phyloP scores from a whole-genome alignment of 2,329 filamentous ascomycete species.

The Clathrospora elynae region DNA sequence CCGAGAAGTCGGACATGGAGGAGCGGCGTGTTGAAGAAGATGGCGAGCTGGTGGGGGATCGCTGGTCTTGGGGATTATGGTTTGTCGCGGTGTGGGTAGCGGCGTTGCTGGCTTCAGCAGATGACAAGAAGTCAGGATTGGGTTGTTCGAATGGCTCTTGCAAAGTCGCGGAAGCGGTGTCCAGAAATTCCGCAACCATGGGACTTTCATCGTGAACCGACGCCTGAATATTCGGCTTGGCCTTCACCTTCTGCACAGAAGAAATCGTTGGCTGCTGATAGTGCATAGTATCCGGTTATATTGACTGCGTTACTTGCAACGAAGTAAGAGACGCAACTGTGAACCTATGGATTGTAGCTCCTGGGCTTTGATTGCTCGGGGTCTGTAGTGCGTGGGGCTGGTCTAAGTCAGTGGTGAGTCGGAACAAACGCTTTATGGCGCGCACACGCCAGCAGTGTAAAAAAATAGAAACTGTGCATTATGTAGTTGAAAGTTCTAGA shows the following conservation, averaged over 20 bases:
- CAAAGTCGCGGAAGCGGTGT: not conserved
- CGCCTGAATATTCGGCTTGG: not conserved
- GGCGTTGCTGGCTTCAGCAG: not conserved
- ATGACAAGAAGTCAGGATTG: not conserved
- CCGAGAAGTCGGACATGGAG: slow-evolving; percentile 4
- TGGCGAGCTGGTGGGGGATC: not conserved
- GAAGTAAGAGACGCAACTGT: not conserved
- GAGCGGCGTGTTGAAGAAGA: not conserved
- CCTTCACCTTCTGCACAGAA: not conserved
- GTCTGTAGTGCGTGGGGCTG: not conserved
- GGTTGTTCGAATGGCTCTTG: not conserved
- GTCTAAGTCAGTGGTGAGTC: not conserved
- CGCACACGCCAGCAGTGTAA: not conserved
- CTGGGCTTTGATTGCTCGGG: not conserved
- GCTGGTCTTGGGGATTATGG: slow-evolving; percentile 2
- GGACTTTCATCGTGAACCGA: no score
- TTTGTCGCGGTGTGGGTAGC: not conserved
- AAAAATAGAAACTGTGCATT: not conserved
- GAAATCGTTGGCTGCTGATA: not conserved
- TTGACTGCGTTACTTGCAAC: not conserved
- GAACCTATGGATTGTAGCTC: no score
- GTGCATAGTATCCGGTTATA: not conserved
- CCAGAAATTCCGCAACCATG: not conserved
- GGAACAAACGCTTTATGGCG: slow-evolving; percentile 1
- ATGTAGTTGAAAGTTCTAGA: not conserved